Percentiles rank a stretch among this genome's conserved stretches.
Conservation (phyloP, 2,329 filamentous ascomycete genomes). For the Penicillium aurantiogriseum region DNA sequence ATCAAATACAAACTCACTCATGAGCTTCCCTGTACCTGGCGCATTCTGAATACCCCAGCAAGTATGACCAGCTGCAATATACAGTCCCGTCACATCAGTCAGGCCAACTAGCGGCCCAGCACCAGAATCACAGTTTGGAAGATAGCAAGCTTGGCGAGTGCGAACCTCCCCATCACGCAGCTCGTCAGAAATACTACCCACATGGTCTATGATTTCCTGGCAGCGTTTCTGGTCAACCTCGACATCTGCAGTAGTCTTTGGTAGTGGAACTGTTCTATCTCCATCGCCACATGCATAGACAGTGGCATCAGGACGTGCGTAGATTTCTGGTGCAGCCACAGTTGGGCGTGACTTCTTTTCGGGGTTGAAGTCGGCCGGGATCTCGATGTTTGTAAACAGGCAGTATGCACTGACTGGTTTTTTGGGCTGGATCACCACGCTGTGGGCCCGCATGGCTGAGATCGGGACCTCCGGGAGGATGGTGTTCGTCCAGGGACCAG, state of each 20-base stretch:
- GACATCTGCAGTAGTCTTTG: constrained; percentile 72
- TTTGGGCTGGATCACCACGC: constrained; percentile 59
- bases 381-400: constrained; percentile 76
- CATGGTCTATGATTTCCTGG: constrained; percentile 80
- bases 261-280: constrained; percentile 72
- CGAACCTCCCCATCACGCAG: constrained; percentile 68
- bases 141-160: constrained; percentile 84
- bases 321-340: constrained; percentile 84
- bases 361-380: constrained; percentile 62
- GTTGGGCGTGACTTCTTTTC: constrained; percentile 54
- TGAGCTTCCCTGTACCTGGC: constrained; percentile 77
- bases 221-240: constrained; percentile 72
- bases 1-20: constrained; percentile 77
- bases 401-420: constrained; percentile 51
- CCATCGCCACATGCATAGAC: constrained; percentile 94
- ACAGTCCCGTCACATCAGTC: constrained; percentile 70
- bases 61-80: constrained; percentile 85
- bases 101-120: constrained; percentile 76
- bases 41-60: constrained; percentile 99
- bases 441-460: constrained; percentile 60
- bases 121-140: constrained; percentile 67
- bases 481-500: constrained; percentile 60
- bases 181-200: constrained; percentile 55
- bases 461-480: constrained; percentile 59
- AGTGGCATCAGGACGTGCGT: constrained; percentile 82